Conservation (phyloP, 2,329 filamentous ascomycete genomes). For the Stachybotrys elegans region DNA sequence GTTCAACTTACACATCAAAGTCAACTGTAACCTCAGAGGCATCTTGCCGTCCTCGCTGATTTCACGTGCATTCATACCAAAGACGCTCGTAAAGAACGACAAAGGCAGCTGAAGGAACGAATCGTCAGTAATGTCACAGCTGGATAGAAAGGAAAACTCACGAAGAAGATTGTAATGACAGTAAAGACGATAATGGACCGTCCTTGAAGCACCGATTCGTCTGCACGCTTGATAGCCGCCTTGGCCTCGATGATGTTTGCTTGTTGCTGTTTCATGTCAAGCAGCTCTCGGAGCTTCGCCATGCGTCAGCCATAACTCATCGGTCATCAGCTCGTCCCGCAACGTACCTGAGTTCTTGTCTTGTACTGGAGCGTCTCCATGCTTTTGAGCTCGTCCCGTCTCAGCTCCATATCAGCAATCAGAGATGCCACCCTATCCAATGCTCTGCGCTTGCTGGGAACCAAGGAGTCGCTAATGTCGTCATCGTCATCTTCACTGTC, state of each 20-base stretch:
- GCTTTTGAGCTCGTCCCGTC: constrained; percentile 15
- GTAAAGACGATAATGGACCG: constrained; percentile 41
- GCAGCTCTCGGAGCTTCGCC: constrained; percentile 25
- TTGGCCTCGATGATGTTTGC: constrained; percentile 40
- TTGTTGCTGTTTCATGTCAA: constrained; percentile 41
- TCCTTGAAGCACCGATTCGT: constrained; percentile 36
- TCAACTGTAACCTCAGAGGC: constrained; percentile 11
- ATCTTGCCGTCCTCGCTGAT: constrained; percentile 13
- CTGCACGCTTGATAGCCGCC: constrained; percentile 32
- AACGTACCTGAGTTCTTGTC: constrained; percentile 16
- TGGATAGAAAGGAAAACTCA: constrained; percentile 15
- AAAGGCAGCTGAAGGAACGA: constrained; percentile 23
- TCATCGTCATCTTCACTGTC: not conserved
- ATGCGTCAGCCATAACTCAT: not conserved
- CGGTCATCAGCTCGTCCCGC: not conserved
- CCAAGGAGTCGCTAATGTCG: too few relatives aligned
- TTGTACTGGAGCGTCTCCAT: constrained; percentile 21
- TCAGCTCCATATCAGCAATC: constrained; percentile 11
- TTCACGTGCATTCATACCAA: constrained; percentile 31
- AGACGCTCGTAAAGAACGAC: constrained; percentile 30
- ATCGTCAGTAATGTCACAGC: not conserved
- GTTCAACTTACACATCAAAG: constrained; percentile 19
- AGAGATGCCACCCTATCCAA: constrained; percentile 8
- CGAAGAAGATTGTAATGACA: constrained; percentile 41
- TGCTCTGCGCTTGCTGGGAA: constrained; percentile 4